Evolutionary conservation across 495 filamentous ascomycete species (phyloP).

Genomic region (Annulohypoxylon moriforme): DNA sequence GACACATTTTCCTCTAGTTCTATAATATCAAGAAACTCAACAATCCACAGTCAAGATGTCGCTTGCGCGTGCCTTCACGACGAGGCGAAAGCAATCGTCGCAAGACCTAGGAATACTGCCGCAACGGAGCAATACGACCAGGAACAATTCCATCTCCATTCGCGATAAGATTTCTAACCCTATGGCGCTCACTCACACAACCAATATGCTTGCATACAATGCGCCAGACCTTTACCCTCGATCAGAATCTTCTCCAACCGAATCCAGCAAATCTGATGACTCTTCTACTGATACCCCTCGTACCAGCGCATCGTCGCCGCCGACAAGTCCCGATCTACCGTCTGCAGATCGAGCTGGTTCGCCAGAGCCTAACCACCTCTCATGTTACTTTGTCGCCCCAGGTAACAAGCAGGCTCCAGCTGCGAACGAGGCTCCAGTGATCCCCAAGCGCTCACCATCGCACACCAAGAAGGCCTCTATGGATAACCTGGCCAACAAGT

Average conservation of each 20-base stretch:
- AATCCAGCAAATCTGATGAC: conserved; percentile 64
- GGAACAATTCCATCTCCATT: conserved; percentile 51
- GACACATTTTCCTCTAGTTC: conserved; percentile 4
- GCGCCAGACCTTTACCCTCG: conserved; percentile 79
- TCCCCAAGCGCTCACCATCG: conserved; percentile 80
- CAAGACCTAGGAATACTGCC: conserved; percentile 52
- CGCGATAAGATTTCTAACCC: conserved; percentile 85
- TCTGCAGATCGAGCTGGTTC: conserved; percentile 68
- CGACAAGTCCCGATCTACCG: conserved; percentile 79
- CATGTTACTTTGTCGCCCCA: conserved; percentile 76
- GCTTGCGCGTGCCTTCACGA: conserved; percentile 76
- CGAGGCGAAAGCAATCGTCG: conserved; percentile 59
- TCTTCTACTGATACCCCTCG: conserved; percentile 70
- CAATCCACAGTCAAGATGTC: conserved; percentile 57
- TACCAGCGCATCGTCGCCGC: conserved; percentile 68
- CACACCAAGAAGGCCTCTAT: conserved; percentile 79
- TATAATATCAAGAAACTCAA: not conserved
- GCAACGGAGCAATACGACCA: conserved; percentile 60
- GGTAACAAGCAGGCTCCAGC: conserved; percentile 53
- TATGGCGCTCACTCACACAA: conserved; percentile 88
- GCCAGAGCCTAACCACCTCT: conserved; percentile 80
- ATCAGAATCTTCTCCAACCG: conserved; percentile 63
- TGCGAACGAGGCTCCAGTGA: conserved; percentile 65
- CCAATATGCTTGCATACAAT: conserved; percentile 95
- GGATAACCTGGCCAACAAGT: conserved; percentile 70